A percentile compares a stretch with the other conserved stretches of the same genome.
Conservation (phyloP, 139 green algal species). For the Nannochloris sp. region DNA sequence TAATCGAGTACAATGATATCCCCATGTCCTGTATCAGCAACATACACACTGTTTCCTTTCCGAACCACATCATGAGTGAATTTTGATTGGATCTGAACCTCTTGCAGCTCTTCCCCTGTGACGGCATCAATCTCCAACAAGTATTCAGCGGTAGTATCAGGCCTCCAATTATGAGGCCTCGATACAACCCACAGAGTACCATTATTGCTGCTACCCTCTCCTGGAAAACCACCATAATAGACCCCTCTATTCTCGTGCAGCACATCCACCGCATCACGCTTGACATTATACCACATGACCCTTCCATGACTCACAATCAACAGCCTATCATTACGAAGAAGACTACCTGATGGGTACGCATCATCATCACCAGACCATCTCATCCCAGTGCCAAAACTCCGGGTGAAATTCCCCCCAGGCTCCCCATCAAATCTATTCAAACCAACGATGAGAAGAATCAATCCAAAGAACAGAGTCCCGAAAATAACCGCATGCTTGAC, state of each 20-base stretch:
- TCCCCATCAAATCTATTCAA: too few species aligned
- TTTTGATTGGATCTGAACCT: constrained; percentile 20
- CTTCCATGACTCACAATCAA: constrained; percentile 38
- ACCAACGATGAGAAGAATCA: too few species aligned
- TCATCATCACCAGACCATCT: too few species aligned
- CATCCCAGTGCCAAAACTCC: too few species aligned
- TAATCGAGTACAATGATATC: constrained; percentile 50
- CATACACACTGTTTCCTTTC: constrained; percentile 37
- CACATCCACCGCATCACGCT: constrained; percentile 31
- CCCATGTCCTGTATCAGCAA: constrained; percentile 56
- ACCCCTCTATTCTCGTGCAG: constrained; percentile 63
- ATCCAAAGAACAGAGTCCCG: too few species aligned
- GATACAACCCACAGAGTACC: constrained; percentile 54
- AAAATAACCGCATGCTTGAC: too few species aligned
- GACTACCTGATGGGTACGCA: too few species aligned
- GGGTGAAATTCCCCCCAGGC: too few species aligned
- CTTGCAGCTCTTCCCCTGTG: constrained; percentile 38
- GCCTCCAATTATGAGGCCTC: constrained; percentile 66
- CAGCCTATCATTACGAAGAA: too few species aligned
- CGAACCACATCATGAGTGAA: constrained; percentile 69
- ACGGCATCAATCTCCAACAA: constrained; percentile 53
- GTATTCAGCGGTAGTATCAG: constrained; percentile 34
- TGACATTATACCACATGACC: constrained; percentile 55
- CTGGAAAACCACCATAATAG: constrained; percentile 61
- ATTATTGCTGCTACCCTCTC: constrained; percentile 15